Base-by-base conservation (phyloP, 768 basidiomycete species). In the Steccherinum ochraceum region DNA sequence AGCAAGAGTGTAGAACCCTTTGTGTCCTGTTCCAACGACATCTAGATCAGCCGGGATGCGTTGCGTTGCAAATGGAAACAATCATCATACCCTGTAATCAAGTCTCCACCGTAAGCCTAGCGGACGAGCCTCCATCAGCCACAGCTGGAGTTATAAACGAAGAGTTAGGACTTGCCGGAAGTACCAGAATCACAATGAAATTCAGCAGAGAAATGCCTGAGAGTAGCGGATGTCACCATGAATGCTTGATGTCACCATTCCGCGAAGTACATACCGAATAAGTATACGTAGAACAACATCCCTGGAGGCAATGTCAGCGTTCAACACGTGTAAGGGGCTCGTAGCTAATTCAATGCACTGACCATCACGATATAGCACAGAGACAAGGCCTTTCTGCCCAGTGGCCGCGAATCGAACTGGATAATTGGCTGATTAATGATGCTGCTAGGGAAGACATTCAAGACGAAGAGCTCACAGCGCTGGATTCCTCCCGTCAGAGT, bases 111-210 rank as follows among this genome's bases (percentile, higher is more conserved):
- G n/a, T n/a, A n/a, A n/a, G n/a, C n/a, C n/a, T n/a, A n/a, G n/a
- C n/a, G n/a, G n/a, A n/a, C n/a, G n/a, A n/a, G n/a, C n/a, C n/a
- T n/a, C n/a, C n/a, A n/a, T n/a, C n/a, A n/a, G n/a, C n/a, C n/a
- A n/a, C 10, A 50, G 24, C 5, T 50, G 40, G 20, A 4, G 49
- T 40, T 50, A 24, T n/a, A n/a, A 23, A 27, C n/a, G n/a, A n/a
- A n/a, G n/a, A n/a, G n/a, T n/a, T 5, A n/a, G n/a, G n/a, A 42
- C 49, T 16, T 16, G 42, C 49, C n/a, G 49, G 49, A 19, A 40
- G 40, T 13, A 40, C 40, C 16, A 40, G 19, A 35, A 16, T 35
- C 30, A 35, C 30, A 16, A 35, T 35, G 16, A 35, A 35, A 35
- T 35, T 35, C 16, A 16, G 7, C 7, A 35, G 30, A 7, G 30